phyloP scores from a whole-genome alignment of 2,329 filamentous ascomycete genomes.

The Xylariales sp. region DNA sequence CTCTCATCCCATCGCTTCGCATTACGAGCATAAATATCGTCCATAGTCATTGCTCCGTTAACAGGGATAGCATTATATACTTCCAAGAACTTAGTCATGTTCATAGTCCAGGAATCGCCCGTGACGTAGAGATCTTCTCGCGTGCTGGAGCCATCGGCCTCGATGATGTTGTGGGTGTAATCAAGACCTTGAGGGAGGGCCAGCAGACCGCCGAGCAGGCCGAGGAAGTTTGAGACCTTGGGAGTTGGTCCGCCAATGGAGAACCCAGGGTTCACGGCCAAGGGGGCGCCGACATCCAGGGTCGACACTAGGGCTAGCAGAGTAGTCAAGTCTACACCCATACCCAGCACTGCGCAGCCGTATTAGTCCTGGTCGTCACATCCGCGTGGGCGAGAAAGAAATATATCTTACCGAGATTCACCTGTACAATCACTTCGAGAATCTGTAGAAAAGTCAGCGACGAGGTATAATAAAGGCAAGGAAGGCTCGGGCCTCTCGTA shows the following conservation, averaged over 20 bases:
- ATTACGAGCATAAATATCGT: no score
- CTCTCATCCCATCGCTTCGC: no score
- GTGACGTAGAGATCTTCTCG: constrained; percentile 19
- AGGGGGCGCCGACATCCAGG: constrained; percentile 36
- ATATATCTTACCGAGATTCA: no score
- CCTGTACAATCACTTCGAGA: no score
- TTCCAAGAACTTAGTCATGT: constrained; percentile 44
- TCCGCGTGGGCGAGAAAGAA: no score
- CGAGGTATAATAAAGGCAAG: no score
- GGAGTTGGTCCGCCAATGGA: constrained; percentile 31
- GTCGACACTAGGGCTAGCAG: constrained; percentile 37
- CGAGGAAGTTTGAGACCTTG: constrained; percentile 3
- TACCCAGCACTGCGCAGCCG: constrained; percentile 33
- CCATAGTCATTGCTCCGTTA: no score
- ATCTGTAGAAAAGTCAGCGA: no score
- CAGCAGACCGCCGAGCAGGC: constrained; percentile 19
- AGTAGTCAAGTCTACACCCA: constrained; percentile 34
- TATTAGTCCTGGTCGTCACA: background rate
- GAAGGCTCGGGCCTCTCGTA: no score
- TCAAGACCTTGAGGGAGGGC: constrained; percentile 17
- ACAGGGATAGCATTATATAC: no score
- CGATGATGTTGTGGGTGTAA: constrained; percentile 20
- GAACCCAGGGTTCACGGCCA: constrained; percentile 26
- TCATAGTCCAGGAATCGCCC: constrained; percentile 36
- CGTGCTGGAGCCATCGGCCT: constrained; percentile 18